These are phyloP conservation scores for Penicillium fuscoglaucum DNA, from an alignment of 2,329 filamentous ascomycete species.

Conservation along the genomic window DNA sequence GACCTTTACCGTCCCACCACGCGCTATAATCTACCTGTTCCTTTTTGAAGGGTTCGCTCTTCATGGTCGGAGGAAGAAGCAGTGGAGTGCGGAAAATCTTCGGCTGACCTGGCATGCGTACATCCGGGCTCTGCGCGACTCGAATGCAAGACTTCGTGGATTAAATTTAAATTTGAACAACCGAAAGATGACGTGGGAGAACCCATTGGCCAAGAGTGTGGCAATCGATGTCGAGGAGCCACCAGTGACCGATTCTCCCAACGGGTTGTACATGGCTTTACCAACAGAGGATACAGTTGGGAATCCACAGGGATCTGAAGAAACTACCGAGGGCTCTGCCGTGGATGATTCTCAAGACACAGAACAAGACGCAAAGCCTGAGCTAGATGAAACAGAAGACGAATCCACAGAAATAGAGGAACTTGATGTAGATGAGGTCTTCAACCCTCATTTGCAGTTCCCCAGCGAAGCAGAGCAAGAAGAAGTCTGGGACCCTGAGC, in stretches of 20 bases:
- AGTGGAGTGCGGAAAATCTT: constrained; percentile 73
- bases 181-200: constrained; percentile 31
- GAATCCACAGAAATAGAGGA: constrained; percentile 7
- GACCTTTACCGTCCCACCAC: constrained; percentile 63
- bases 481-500: constrained; percentile 24
- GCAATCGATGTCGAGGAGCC: constrained; percentile 8
- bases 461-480: constrained; percentile 1
- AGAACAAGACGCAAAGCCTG: not conserved
- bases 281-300: constrained; percentile 16
- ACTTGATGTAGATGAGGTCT: constrained; percentile 10
- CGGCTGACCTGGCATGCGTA: constrained; percentile 67
- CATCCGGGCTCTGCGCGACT: constrained; percentile 46
- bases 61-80: constrained; percentile 67
- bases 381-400: constrained; percentile 10
- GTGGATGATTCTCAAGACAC: not conserved
- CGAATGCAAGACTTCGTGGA: constrained; percentile 31
- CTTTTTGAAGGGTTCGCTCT: constrained; percentile 78
- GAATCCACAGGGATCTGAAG: not conserved
- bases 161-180: constrained; percentile 15
- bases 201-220: constrained; percentile 26
- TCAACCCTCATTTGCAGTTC: constrained; percentile 1
- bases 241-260: constrained; percentile 12
- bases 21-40: constrained; percentile 74
- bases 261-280: constrained; percentile 29
- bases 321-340: not conserved